A percentile compares a stretch with the other conserved stretches of the same genome.
Conservation (phyloP, 495 filamentous ascomycete species). For the Aspergillus conjunctus region DNA sequence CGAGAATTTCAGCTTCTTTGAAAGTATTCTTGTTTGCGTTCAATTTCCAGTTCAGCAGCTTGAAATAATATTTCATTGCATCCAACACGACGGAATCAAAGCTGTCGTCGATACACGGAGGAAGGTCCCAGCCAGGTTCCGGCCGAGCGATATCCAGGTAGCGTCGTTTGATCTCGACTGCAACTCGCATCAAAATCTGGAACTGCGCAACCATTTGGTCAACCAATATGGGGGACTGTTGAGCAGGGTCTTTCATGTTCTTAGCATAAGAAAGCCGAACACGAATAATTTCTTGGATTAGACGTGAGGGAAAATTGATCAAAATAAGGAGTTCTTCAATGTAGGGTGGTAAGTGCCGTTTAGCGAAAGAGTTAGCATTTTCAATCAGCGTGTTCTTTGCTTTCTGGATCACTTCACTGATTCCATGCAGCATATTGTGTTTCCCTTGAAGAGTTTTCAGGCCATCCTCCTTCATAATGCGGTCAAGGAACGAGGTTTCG, state of each 20-base stretch:
- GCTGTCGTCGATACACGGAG: slow-evolving; percentile 93
- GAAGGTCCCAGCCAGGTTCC: slow-evolving; percentile 91
- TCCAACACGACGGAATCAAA: slow-evolving; percentile 96
- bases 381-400: slow-evolving; percentile 89
- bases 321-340: slow-evolving; percentile 94
- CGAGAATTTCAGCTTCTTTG: slow-evolving; percentile 95
- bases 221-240: slow-evolving; percentile 85
- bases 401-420: slow-evolving; percentile 84
- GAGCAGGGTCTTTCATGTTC: slow-evolving; percentile 88
- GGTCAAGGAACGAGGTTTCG: slow-evolving; percentile 89
- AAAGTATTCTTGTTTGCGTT: slow-evolving; percentile 98
- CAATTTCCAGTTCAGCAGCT: slow-evolving; percentile 94
- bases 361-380: slow-evolving; percentile 82
- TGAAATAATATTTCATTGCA: slow-evolving; percentile 95
- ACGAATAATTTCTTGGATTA: slow-evolving; percentile 95
- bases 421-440: slow-evolving; percentile 79
- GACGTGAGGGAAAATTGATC: slow-evolving; percentile 93
- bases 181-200: slow-evolving; percentile 86
- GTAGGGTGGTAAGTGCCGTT: slow-evolving; percentile 91
- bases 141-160: slow-evolving; percentile 82
- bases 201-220: slow-evolving; percentile 98
- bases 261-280: slow-evolving; percentile 89
- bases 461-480: slow-evolving; percentile 97
- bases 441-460: slow-evolving; percentile 84
- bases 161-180: slow-evolving; percentile 86